Conservation (phyloP, 1,139 yeast genomes). For the Saccharomycopsis crataegensis region DNA sequence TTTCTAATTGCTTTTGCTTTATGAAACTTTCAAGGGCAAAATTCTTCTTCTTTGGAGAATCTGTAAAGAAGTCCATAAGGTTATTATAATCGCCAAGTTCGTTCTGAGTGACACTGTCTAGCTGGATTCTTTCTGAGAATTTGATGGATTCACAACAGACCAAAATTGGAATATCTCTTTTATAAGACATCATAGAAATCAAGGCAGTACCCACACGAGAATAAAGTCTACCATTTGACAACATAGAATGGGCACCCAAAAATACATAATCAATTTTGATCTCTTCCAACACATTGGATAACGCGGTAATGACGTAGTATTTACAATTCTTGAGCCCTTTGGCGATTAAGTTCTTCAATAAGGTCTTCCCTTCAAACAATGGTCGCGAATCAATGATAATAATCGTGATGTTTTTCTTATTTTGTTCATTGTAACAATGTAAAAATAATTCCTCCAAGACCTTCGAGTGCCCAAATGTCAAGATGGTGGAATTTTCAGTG, state of each 20-base stretch:
- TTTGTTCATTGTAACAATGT: constrained; percentile 51
- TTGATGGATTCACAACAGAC: constrained; percentile 95
- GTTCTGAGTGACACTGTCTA: constrained; percentile 89
- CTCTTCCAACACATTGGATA: constrained; percentile 71
- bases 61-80: constrained; percentile 41
- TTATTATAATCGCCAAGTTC: constrained; percentile 87
- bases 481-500: constrained; percentile 65
- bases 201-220: constrained; percentile 94
- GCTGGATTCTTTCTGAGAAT: constrained; percentile 90
- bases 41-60: constrained; percentile 55
- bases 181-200: constrained; percentile 85
- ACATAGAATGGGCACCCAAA: constrained; percentile 95
- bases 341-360: constrained; percentile 55
- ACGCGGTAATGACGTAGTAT: constrained; percentile 72
- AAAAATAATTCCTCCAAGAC: constrained; percentile 73
- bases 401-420: constrained; percentile 65
- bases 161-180: constrained; percentile 84
- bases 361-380: constrained; percentile 80
- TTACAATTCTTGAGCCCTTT: constrained; percentile 48
- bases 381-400: constrained; percentile 95
- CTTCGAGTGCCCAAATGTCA: constrained; percentile 84
- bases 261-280: constrained; percentile 88
- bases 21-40: constrained; percentile 62
- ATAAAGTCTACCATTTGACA: constrained; percentile 87
- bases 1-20: constrained; percentile 33